A percentile compares a stretch with the other conserved stretches of the same genome.
Conservation (phyloP, 176 grass and related monocot genomes). For the Bromus sterilis region DNA sequence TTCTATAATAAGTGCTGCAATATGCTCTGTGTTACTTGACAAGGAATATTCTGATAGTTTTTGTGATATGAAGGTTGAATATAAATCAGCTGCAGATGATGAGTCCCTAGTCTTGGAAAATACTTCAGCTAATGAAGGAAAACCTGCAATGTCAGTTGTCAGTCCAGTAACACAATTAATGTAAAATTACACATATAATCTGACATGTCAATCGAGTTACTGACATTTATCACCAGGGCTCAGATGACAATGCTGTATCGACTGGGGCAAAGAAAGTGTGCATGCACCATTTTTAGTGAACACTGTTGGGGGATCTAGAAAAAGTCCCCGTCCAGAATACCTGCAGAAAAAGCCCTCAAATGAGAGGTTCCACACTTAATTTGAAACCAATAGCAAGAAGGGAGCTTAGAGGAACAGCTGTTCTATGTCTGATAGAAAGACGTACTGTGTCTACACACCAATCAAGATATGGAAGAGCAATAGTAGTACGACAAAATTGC, state of each 20-base stretch:
- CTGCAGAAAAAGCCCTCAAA: conserved; percentile 28
- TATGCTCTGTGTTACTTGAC: conserved; percentile 26
- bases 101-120: conserved; percentile 63
- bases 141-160: conserved; percentile 44
- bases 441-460: neutral
- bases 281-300: conserved; percentile 48
- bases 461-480: neutral
- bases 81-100: conserved; percentile 40
- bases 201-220: conserved; percentile 32
- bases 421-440: neutral
- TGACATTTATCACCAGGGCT: conserved; percentile 41
- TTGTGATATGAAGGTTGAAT: conserved; percentile 57
- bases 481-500: neutral
- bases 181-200: conserved; percentile 1
- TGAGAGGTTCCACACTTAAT: conserved; percentile 1
- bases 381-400: neutral
- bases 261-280: conserved; percentile 62
- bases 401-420: neutral
- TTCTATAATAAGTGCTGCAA: conserved; percentile 86
- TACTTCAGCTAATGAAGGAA: conserved; percentile 50
- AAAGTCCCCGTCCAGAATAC: conserved; percentile 87
- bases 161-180: conserved; percentile 17
- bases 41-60: conserved; percentile 45
- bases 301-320: conserved; percentile 76
- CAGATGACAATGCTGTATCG: conserved; percentile 26